Evolutionary conservation across 495 filamentous ascomycete genomes (phyloP).

Genomic region (Bombardia bombarda): DNA sequence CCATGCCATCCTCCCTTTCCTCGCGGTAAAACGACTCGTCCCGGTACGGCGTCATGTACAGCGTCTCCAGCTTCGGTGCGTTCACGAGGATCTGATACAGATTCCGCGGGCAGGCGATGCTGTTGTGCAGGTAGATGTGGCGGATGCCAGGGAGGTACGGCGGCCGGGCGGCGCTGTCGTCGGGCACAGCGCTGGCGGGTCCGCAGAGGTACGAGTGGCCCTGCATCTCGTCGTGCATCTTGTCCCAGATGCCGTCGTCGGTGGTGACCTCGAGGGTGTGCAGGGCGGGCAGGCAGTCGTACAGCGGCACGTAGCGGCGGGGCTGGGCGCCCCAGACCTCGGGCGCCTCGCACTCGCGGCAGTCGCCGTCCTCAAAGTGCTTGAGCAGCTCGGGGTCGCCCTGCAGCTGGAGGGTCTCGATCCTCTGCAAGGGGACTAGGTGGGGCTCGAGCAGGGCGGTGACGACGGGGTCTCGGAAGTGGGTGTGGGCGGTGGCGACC

Average conservation of each 20-base stretch:
- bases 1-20: background rate
- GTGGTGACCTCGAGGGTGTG: slow-evolving; percentile 20
- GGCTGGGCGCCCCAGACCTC: slow-evolving; percentile 17
- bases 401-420: slow-evolving; percentile 14
- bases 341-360: slow-evolving; percentile 13
- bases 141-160: slow-evolving; percentile 9
- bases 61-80: slow-evolving; percentile 21
- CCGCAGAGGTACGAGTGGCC: too few species aligned
- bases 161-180: background rate
- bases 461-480: slow-evolving; percentile 8
- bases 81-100: slow-evolving; percentile 17
- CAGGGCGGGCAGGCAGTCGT: slow-evolving; percentile 14
- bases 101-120: slow-evolving; percentile 15
- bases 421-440: slow-evolving; percentile 4
- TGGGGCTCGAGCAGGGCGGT: background rate
- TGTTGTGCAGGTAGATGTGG: slow-evolving; percentile 25
- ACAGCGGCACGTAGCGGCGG: slow-evolving; percentile 12
- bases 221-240: background rate
- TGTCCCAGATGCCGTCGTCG: slow-evolving; percentile 21
- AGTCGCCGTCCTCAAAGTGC: slow-evolving; percentile 12
- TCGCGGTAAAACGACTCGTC: slow-evolving; percentile 1
- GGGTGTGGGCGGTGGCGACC: background rate
- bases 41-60: slow-evolving; percentile 21
- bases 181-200: too few species aligned
- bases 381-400: slow-evolving; percentile 18